Evolutionary conservation across 768 basidiomycete genomes (phyloP).

Genomic region (Boletellus ananas): DNA sequence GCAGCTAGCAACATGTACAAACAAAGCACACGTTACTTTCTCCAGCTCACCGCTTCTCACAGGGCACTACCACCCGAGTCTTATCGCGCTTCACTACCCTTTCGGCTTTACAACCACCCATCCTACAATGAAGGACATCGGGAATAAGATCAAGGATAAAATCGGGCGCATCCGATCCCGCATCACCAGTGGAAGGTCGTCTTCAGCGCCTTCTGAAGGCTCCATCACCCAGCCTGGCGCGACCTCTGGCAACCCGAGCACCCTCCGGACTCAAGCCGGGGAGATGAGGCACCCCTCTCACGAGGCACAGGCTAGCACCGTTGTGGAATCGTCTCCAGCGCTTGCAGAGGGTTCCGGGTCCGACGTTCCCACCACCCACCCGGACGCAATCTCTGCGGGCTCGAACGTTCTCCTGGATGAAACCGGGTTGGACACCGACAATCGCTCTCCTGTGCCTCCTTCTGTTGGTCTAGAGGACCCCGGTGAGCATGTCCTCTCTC

Average conservation of each 20-base stretch:
- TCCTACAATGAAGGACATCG: not conserved
- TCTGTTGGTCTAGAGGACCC: not conserved
- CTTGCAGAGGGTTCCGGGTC: not conserved
- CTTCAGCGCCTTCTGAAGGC: not conserved
- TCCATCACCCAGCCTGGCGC: not conserved
- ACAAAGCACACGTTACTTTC: too few species aligned
- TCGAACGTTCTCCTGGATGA: not conserved
- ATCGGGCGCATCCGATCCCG: not conserved
- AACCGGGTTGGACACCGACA: not conserved
- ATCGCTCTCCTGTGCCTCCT: too few species aligned
- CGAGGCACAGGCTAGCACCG: not conserved
- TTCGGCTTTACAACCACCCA: not conserved
- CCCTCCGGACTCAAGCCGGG: not conserved
- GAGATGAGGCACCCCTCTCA: not conserved
- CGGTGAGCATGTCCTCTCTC: not conserved
- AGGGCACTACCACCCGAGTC: too few species aligned
- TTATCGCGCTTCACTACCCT: too few species aligned
- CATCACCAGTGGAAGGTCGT: not conserved
- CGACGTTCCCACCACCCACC: not conserved
- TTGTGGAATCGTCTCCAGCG: not conserved
- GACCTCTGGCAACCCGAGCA: not conserved
- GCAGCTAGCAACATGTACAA: too few species aligned
- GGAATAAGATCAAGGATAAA: too few species aligned
- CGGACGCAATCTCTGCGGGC: not conserved
- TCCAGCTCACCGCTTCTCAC: too few species aligned